Base-by-base conservation (phyloP, 495 filamentous ascomycete species). In the Neohortaea acidophila region DNA sequence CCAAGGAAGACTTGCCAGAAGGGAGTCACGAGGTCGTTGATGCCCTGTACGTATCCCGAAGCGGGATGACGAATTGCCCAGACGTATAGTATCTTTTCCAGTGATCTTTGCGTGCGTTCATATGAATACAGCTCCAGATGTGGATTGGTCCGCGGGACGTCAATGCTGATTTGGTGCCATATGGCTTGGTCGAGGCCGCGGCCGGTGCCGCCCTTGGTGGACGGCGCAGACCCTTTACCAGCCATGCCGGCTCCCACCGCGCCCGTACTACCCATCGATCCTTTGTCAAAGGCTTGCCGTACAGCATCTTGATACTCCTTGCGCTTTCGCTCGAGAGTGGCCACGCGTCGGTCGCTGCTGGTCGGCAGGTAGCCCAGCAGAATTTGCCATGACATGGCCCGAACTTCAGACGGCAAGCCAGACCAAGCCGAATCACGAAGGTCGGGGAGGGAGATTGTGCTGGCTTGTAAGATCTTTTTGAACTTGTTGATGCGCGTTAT, bases 111-210 rank as follows among this genome's bases (percentile, higher is more conserved):
- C 0, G 89, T 96, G 13, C 87, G 85, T 58, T 96, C 91, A 56
- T 92, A 97, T 39, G 81, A 69, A 56, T 97, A 97, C 0, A 97
- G 68, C 44, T 84, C 77, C 31, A 97, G 75, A 61, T 96, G 91
- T 18, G 89, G 89, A 55, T 91, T 94, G 8, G 89, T 97, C 29
- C 89, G 79, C 6, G 89, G 89, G 15, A 97, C 91, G 56, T 97
- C 89, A 52, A 97, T 97, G 48, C 83, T 92, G 56, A 97, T 94
- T 50, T 97, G 89, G 57, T 97, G 89, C 89, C 89, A 97, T 36
- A 97, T 75, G 17, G 81, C 77, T 60, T 97, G 87, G 51, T 96
- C 89, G 17, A 97, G 65, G 6, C 89, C 89, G 51, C 85, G 67
- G 20, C 63, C 64, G 33, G 76, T 68, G 12, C 72, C 65, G 15